Evolutionary conservation across 2,329 filamentous ascomycete species (phyloP).

Genomic region (Aspergillus sp.): DNA sequence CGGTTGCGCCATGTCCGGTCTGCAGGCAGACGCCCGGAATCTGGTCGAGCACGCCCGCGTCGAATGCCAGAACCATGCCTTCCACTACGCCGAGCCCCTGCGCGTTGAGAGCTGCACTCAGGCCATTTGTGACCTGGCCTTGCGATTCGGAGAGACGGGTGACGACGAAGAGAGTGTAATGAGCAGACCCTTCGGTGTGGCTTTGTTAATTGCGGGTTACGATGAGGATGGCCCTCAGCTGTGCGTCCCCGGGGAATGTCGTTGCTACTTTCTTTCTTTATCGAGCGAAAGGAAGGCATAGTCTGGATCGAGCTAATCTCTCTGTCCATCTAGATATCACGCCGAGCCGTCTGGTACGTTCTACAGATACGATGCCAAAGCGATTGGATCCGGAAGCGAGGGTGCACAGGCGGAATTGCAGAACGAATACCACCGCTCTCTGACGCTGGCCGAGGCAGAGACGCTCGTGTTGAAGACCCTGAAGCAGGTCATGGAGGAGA

Average conservation of each 20-base stretch:
- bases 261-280: not conserved
- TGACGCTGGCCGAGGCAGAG: constrained; percentile 90
- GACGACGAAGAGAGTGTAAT: constrained; percentile 99
- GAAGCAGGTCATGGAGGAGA: constrained; percentile 99
- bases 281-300: no score
- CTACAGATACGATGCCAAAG: constrained; percentile 98
- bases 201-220: constrained; percentile 91
- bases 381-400: constrained; percentile 95
- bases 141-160: constrained; percentile 95
- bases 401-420: constrained; percentile 97
- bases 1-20: constrained; percentile 95
- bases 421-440: constrained; percentile 98
- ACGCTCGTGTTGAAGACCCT: constrained; percentile 94
- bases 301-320: not conserved
- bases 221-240: constrained; percentile 96
- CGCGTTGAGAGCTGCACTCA: constrained; percentile 97
- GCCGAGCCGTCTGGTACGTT: constrained; percentile 97
- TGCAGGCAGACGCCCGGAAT: constrained; percentile 95
- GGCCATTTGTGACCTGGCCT: constrained; percentile 93
- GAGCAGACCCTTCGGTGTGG: constrained; percentile 95
- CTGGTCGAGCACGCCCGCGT: constrained; percentile 99
- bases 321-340: constrained; percentile 65
- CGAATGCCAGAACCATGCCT: constrained; percentile 93
- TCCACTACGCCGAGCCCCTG: constrained; percentile 96
- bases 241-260: constrained; percentile 43